Percentiles rank a stretch among this genome's conserved stretches.
These are phyloP conservation scores for Komagataella ulmi DNA, from an alignment of 805 yeast species.

Conservation along the genomic window DNA sequence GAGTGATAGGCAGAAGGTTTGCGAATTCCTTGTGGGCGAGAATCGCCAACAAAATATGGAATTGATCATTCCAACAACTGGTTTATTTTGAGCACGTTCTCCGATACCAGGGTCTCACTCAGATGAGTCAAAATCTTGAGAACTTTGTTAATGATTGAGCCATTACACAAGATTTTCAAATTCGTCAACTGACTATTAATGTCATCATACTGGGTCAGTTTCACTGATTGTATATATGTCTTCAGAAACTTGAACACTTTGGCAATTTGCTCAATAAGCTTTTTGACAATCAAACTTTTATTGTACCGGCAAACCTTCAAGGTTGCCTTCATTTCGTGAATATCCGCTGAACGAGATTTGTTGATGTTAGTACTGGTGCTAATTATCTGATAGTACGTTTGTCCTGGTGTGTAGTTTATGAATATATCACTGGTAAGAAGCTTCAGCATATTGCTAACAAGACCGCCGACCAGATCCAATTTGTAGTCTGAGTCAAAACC, in stretches of 20 bases:
- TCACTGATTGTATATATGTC: background rate
- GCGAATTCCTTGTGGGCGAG: constrained; percentile 25
- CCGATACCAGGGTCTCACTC: background rate
- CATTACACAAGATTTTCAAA: constrained; percentile 13
- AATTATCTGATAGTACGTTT: background rate
- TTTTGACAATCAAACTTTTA: background rate
- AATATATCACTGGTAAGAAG: background rate
- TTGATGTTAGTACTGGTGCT: background rate
- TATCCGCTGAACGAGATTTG: background rate
- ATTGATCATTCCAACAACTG: background rate
- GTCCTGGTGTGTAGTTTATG: background rate
- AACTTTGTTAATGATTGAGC: constrained; percentile 15
- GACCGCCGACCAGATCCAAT: background rate
- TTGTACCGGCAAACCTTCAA: background rate
- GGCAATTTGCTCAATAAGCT: constrained; percentile 1
- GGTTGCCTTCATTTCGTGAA: background rate
- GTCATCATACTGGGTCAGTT: background rate
- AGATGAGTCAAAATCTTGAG: constrained; percentile 12
- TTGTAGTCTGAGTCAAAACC: background rate
- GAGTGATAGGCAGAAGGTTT: constrained; percentile 48
- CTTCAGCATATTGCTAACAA: background rate
- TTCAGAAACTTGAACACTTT: background rate
- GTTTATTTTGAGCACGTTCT: background rate
- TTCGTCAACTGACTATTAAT: constrained; percentile 1
- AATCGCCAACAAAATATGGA: constrained; percentile 11